A percentile compares a stretch with the other conserved stretches of the same genome.
Evolutionary conservation across 2,329 filamentous ascomycete species (phyloP).

Genomic region (Fusarium buharicum): DNA sequence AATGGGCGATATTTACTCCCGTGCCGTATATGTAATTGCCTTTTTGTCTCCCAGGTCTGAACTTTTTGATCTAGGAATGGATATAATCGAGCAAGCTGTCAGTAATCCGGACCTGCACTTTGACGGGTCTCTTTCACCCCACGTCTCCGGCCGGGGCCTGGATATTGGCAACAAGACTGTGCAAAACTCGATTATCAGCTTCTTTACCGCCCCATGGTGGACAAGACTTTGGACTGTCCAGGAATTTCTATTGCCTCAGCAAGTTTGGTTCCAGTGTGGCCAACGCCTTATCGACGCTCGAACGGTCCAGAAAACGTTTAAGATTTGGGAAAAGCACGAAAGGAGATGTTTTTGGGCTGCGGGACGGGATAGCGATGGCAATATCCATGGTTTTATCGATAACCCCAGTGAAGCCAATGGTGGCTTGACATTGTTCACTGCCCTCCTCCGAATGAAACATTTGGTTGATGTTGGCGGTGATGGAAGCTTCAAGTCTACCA

Average conservation of each 20-base stretch:
- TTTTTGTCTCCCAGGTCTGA: constrained; percentile 9
- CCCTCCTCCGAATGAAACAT: constrained; percentile 12
- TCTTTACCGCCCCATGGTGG: constrained; percentile 22
- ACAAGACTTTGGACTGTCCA: constrained; percentile 23
- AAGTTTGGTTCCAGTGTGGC: constrained; percentile 17
- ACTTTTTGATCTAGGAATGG: constrained; percentile 1
- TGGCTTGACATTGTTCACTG: constrained; percentile 11
- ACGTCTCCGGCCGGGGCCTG: constrained; percentile 3
- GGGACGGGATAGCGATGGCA: constrained; percentile 1
- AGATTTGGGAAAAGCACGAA: constrained; percentile 3
- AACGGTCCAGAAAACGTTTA: not conserved
- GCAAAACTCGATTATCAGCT: constrained; percentile 11
- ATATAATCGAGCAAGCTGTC: constrained; percentile 2
- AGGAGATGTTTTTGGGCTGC: constrained; percentile 18
- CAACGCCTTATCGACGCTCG: not conserved
- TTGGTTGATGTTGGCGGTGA: not conserved
- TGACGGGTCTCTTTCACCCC: constrained; percentile 7
- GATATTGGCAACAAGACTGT: constrained; percentile 1
- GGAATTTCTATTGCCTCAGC: constrained; percentile 4
- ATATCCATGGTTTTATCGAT: constrained; percentile 14
- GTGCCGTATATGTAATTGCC: constrained; percentile 13
- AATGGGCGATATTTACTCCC: constrained; percentile 22
- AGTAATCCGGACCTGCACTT: constrained; percentile 12
- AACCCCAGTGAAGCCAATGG: not conserved
- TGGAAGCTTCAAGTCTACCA: not conserved